Conservation (phyloP, 257 asterid genomes). For the Nicotiana attenuata region DNA sequence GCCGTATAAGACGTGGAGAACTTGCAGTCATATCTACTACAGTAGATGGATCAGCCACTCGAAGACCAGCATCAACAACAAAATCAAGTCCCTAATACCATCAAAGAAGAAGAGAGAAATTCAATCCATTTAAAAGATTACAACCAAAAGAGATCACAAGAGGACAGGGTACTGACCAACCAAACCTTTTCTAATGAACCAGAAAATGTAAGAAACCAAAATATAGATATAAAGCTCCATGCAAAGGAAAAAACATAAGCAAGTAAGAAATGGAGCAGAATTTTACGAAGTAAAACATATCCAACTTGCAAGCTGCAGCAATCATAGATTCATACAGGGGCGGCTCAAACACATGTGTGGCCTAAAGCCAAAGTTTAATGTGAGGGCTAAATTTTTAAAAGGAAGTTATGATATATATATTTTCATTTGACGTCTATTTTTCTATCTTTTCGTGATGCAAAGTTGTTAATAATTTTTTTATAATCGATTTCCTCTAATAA, state of each 20-base stretch:
- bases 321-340: neutral
- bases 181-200: neutral
- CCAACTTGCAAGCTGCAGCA: neutral
- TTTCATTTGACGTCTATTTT: too few relatives aligned
- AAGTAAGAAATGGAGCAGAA: neutral
- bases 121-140: neutral
- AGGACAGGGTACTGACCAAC: neutral
- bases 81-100: slow-evolving; percentile 76
- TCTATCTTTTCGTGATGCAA: too few relatives aligned
- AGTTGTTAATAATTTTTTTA: too few relatives aligned
- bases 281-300: neutral
- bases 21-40: slow-evolving; percentile 87
- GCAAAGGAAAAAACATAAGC: neutral
- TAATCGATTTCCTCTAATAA: too few relatives aligned
- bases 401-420: too few relatives aligned
- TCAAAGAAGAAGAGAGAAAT: slow-evolving; percentile 15
- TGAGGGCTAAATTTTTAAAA: too few relatives aligned
- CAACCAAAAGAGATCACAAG: neutral
- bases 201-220: neutral
- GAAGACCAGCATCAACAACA: slow-evolving; percentile 74
- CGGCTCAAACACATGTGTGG: too few relatives aligned
- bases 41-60: slow-evolving; percentile 88
- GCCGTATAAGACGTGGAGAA: slow-evolving; percentile 49
- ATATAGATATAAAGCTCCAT: neutral
- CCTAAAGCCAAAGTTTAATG: too few relatives aligned